These are phyloP conservation scores for Trichoderma orchidacearum DNA, from an alignment of 495 filamentous ascomycete genomes.

Conservation along the genomic window DNA sequence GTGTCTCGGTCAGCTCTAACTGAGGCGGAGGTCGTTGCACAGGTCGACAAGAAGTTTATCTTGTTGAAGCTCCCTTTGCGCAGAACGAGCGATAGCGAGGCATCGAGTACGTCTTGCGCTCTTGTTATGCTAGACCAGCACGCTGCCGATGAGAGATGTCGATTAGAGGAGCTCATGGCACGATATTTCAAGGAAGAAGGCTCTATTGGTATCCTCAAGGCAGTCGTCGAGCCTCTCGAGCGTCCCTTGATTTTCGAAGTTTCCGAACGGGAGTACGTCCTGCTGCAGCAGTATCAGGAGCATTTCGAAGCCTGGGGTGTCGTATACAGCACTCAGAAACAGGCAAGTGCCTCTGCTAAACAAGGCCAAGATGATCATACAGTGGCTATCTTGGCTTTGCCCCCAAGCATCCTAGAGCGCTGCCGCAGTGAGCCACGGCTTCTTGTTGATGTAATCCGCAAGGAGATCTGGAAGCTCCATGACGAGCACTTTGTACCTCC, in stretches of 20 bases:
- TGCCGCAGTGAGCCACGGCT: conserved; percentile 58
- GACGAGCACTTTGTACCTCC: conserved; percentile 6
- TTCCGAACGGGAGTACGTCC: conserved; percentile 37
- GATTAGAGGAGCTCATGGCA: conserved; percentile 54
- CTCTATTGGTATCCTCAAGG: not conserved
- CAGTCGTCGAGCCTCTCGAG: conserved; percentile 15
- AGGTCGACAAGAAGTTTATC: conserved; percentile 87
- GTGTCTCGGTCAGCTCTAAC: conserved; percentile 55
- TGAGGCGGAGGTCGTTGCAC: conserved; percentile 53
- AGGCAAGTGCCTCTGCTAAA: not conserved
- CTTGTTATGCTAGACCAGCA: conserved; percentile 87
- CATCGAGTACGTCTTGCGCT: not conserved
- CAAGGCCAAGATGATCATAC: conserved; percentile 3
- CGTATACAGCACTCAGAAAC: conserved; percentile 30
- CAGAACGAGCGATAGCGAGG: not conserved
- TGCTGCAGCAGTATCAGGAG: conserved; percentile 37
- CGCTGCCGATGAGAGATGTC: conserved; percentile 80
- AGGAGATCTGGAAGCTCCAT: conserved; percentile 50
- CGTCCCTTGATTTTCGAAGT: conserved; percentile 51
- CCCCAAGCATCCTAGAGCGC: conserved; percentile 57
- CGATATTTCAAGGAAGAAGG: conserved; percentile 17
- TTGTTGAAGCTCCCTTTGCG: conserved; percentile 40
- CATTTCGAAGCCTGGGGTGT: conserved; percentile 66
- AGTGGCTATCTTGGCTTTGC: conserved; percentile 45
- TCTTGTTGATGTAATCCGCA: conserved; percentile 55